Evolutionary conservation across 129 eudicot species (phyloP), one percentile per base, ranked within the genome.

Genomic region (Mikania micrantha): DNA sequence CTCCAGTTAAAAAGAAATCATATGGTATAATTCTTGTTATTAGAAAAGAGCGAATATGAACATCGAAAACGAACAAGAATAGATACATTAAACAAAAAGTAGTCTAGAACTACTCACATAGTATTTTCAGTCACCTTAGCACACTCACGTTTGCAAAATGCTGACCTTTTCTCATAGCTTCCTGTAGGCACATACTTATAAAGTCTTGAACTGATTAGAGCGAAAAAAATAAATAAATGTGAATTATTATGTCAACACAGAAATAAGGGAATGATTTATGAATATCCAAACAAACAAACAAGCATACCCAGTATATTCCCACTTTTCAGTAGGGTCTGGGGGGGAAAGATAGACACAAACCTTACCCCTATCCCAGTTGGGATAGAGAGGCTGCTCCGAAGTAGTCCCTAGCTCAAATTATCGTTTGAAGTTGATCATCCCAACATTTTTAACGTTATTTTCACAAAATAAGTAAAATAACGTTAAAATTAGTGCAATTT

Each of bases 1-100:
- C 98, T 74, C 98, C 98, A 7, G 81, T 93, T 32, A 82, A 79
- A 79, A 88, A 89, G 83, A 86, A 39, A 79, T 60, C 83, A 21
- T 84, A 80, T 45, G 98, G 98, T 93, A 78, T 54, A 29, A 36
- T 8, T 66, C 9, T 57, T 39, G 21, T 38, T 69, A 22, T 15
- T 52, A 64, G 65, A 28, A 19, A 39, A 16, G 65, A 73, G 70
- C 38, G 11, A 41, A 73, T 50, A 52, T 4, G 66, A 24, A 22
- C 61, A 36, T n/a, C 19, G 77, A 21, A 15, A 35, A 36, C n/a
- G 40, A 32, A 34, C 4, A 47, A 31, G 20, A 15, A 4, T 34
- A n/a, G 8, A 71, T 20, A 48, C 47, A 44, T 7, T 58, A 42
- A 40, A 40, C 40, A 27, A 41, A 9, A 41, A 9, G 13, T 15